Evolutionary conservation across 2,329 filamentous ascomycete genomes (phyloP).

Genomic region (Venturia effusa): DNA sequence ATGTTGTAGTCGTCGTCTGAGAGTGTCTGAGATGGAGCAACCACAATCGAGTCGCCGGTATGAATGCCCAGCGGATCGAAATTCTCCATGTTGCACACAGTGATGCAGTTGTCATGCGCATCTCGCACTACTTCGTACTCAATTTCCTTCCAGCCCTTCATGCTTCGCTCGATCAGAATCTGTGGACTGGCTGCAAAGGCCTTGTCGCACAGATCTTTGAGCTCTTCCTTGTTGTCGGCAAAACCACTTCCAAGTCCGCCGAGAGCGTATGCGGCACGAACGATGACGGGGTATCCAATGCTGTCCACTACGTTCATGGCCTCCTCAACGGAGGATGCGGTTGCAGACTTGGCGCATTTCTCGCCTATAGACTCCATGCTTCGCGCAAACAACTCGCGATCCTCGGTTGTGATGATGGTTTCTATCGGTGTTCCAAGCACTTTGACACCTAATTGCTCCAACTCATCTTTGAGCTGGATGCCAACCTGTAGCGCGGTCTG

Average conservation of each 20-base stretch:
- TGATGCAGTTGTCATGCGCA: constrained; percentile 95
- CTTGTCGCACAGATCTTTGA: constrained; percentile 83
- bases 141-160: constrained; percentile 99
- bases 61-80: constrained; percentile 97
- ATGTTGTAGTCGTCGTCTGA: constrained; percentile 99
- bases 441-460: constrained; percentile 81
- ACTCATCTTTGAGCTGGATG: constrained; percentile 96
- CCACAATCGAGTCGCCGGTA: constrained; percentile 95
- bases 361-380: constrained; percentile 98
- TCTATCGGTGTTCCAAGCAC: constrained; percentile 95
- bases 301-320: constrained; percentile 77
- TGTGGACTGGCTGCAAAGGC: constrained; percentile 92
- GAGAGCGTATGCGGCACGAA: constrained; percentile 89
- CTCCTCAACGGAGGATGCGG: constrained; percentile 79
- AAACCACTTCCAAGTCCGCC: constrained; percentile 94
- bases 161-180: constrained; percentile 91
- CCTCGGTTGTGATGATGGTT: constrained; percentile 97
- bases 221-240: constrained; percentile 73
- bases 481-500: constrained; percentile 95
- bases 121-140: constrained; percentile 98
- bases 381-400: constrained; percentile 91
- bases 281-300: constrained; percentile 94
- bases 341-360: constrained; percentile 95
- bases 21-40: constrained; percentile 91
- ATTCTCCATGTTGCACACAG: constrained; percentile 99